These are phyloP conservation scores for Neonectria coccinea DNA, from an alignment of 2,329 filamentous ascomycete genomes.

Conservation along the genomic window DNA sequence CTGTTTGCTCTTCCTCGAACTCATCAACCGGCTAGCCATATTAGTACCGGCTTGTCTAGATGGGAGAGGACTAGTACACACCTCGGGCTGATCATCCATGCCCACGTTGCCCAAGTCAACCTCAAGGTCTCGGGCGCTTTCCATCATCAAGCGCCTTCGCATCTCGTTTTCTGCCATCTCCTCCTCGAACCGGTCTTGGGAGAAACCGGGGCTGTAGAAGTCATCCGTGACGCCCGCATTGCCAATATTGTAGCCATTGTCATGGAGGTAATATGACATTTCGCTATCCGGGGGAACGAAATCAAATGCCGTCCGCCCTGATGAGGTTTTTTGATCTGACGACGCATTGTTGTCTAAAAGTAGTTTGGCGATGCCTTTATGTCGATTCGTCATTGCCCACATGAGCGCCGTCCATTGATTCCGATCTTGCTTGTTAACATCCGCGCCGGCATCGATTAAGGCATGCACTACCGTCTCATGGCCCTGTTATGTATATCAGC, in stretches of 20 bases:
- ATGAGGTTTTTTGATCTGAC: constrained; percentile 94
- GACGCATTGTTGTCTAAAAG: constrained; percentile 93
- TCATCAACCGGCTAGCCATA: constrained; percentile 75
- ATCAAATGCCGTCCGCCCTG: constrained; percentile 92
- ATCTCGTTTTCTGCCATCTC: constrained; percentile 97
- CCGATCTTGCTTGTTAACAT: constrained; percentile 92
- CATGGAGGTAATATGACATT: constrained; percentile 93
- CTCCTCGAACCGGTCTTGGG: constrained; percentile 94
- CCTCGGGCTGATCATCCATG: constrained; percentile 94
- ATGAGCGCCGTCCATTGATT: constrained; percentile 98
- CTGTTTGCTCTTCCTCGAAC: constrained; percentile 87
- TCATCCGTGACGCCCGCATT: constrained; percentile 85
- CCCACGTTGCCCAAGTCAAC: constrained; percentile 96
- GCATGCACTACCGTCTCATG: constrained; percentile 89
- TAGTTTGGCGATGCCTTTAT: constrained; percentile 94
- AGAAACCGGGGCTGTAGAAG: constrained; percentile 93
- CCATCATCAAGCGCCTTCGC: constrained; percentile 98
- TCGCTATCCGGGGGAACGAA: constrained; percentile 96
- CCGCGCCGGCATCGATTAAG: constrained; percentile 85
- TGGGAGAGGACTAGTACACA: constrained; percentile 53
- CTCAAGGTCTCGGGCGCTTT: constrained; percentile 95
- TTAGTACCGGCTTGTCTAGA: constrained; percentile 13
- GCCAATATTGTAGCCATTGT: constrained; percentile 92
- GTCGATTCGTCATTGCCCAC: constrained; percentile 99
- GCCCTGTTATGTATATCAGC: constrained; percentile 63